Evolutionary conservation across 2,329 filamentous ascomycete genomes (phyloP).

Genomic region (Cryphonectria nitschkei): DNA sequence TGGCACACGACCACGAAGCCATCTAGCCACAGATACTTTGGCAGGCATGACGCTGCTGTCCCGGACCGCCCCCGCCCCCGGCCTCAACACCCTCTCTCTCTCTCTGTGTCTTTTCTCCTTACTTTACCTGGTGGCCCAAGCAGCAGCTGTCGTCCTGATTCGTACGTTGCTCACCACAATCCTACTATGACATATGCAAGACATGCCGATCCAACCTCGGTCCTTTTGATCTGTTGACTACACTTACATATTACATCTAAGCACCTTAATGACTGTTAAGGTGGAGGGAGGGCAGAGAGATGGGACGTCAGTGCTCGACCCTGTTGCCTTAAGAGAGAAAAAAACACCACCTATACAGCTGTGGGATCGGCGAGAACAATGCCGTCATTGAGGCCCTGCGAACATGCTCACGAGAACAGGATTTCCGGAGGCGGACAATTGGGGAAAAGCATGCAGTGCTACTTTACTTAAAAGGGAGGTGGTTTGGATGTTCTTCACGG

Average conservation of each 20-base stretch:
- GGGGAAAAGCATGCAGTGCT: conserved; percentile 12
- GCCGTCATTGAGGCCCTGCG: conserved; percentile 24
- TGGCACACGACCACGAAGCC: conserved; percentile 5
- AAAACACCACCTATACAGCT: background rate
- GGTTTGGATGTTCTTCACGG: conserved; percentile 1
- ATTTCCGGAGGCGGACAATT: conserved; percentile 1
- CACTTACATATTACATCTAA: background rate
- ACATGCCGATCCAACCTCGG: conserved; percentile 10
- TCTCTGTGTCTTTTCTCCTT: background rate
- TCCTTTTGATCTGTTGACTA: conserved; percentile 13
- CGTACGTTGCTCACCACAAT: conserved; percentile 15
- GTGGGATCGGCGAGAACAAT: conserved; percentile 20
- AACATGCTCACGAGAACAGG: conserved; percentile 24
- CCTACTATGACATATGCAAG: conserved; percentile 20
- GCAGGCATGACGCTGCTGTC: background rate
- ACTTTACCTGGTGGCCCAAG: conserved; percentile 7
- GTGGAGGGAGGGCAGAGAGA: background rate
- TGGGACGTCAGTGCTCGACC: conserved; percentile 8
- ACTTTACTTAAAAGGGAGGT: conserved; percentile 17
- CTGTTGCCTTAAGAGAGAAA: conserved; percentile 15
- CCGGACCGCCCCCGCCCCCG: background rate
- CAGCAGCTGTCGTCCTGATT: conserved; percentile 1
- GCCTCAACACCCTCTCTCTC: background rate
- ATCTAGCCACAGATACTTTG: background rate
- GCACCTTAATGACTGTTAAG: background rate